phyloP scores from a whole-genome alignment of 176 grass and related monocot species.

The Musa schizocarpa region DNA sequence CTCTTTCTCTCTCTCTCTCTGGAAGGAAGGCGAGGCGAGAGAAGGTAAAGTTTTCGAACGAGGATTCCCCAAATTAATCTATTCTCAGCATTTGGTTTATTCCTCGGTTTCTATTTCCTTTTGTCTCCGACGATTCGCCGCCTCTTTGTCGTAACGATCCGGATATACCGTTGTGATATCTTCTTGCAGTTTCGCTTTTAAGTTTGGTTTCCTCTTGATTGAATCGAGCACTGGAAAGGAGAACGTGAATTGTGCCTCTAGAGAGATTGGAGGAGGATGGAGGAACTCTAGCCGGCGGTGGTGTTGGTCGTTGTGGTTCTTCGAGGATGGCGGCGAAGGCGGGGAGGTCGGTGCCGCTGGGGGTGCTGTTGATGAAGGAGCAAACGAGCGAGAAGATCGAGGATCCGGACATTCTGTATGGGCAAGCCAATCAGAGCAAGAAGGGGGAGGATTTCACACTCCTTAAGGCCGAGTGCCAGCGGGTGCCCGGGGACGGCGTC shows the following conservation, averaged over 20 bases:
- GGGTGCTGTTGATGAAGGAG: constrained; percentile 77
- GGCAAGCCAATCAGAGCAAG: constrained; percentile 63
- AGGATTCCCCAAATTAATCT: neutral
- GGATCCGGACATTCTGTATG: constrained; percentile 67
- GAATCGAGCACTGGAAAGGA: neutral
- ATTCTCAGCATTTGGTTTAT: neutral
- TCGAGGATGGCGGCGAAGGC: constrained; percentile 19
- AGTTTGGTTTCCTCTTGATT: neutral
- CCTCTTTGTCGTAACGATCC: neutral
- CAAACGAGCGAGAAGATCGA: constrained; percentile 82
- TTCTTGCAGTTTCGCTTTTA: too few species aligned
- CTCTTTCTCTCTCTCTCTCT: constrained; percentile 5
- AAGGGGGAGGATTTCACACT: constrained; percentile 95
- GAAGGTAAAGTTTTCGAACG: neutral
- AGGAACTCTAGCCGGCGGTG: constrained; percentile 23
- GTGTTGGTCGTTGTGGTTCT: constrained; percentile 1
- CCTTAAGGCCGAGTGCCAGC: constrained; percentile 43
- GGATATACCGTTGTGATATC: neutral
- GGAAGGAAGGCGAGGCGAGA: neutral
- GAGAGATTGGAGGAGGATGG: neutral
- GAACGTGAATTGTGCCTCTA: neutral
- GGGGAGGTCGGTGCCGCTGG: constrained; percentile 48
- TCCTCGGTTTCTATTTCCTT: neutral
- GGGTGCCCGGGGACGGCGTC: constrained; percentile 55
- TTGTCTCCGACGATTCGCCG: neutral